Percentiles rank a stretch among this genome's conserved stretches.
Conservation (phyloP, 2,329 filamentous ascomycete species). For the Gremmenia infestans region DNA sequence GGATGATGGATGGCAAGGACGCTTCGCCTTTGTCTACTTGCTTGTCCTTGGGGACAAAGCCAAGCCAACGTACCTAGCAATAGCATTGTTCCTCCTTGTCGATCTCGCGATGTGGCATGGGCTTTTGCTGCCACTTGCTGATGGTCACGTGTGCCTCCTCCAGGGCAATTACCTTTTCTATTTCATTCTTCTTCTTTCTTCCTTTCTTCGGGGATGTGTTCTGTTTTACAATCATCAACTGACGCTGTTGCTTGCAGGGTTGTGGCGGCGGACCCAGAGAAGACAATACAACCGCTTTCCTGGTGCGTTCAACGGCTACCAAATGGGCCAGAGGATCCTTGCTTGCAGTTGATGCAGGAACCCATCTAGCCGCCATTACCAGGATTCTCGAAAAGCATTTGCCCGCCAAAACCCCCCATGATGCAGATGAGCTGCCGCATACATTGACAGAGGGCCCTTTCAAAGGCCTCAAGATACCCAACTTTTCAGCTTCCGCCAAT, state of each 20-base stretch:
- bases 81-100: no score
- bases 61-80: no score
- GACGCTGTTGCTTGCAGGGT: conserved; percentile 51
- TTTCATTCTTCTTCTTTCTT: neutral
- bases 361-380: conserved; percentile 81
- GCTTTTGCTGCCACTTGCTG: neutral
- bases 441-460: conserved; percentile 68
- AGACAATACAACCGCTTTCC: conserved; percentile 81
- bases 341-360: conserved; percentile 89
- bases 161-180: neutral
- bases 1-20: no score
- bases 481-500: conserved; percentile 66
- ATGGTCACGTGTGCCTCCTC: neutral
- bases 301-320: conserved; percentile 75
- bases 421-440: conserved; percentile 41
- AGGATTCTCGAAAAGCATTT: conserved; percentile 52
- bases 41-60: no score
- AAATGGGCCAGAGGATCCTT: conserved; percentile 80
- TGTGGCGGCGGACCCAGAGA: conserved; percentile 86
- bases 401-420: conserved; percentile 36
- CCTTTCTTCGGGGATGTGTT: neutral
- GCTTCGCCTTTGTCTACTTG: no score
- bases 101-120: neutral
- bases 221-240: conserved; percentile 8
- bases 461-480: conserved; percentile 66